Percentiles rank a stretch among this genome's conserved stretches.
Conservation (phyloP, 257 asterid species). For the Solanum tacnaense region DNA sequence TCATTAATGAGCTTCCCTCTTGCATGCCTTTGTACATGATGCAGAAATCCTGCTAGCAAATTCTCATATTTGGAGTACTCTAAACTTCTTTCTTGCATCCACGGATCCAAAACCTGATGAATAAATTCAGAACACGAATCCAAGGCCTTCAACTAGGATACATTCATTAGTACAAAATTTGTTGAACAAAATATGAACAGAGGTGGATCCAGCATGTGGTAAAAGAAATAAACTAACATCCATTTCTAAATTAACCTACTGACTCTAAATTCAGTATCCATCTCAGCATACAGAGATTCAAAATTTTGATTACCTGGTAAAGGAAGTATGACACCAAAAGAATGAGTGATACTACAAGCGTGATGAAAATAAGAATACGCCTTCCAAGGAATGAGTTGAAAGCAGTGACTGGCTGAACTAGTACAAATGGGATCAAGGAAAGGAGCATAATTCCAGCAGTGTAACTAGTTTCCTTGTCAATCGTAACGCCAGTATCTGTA, state of each 20-base stretch:
- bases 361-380: slow-evolving; percentile 23
- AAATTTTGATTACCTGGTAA: slow-evolving; percentile 25
- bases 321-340: slow-evolving; percentile 30
- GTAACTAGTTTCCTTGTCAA: slow-evolving; percentile 33
- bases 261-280: not conserved
- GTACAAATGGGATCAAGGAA: slow-evolving; percentile 35
- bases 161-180: not conserved
- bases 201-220: not conserved
- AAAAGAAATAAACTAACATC: not conserved
- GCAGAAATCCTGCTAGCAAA: slow-evolving; percentile 30
- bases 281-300: not conserved
- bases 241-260: not conserved
- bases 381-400: slow-evolving; percentile 2
- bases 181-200: not conserved
- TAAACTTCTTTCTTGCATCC: slow-evolving; percentile 48
- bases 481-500: slow-evolving; percentile 34
- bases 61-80: slow-evolving; percentile 37
- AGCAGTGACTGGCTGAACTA: slow-evolving; percentile 23
- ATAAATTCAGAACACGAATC: not conserved
- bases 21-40: slow-evolving; percentile 34
- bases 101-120: slow-evolving; percentile 32
- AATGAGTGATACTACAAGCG: slow-evolving; percentile 22
- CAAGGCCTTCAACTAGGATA: not conserved
- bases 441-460: slow-evolving; percentile 46
- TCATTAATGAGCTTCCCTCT: slow-evolving; percentile 27